phyloP scores from a whole-genome alignment of 1,284 basidiomycete genomes.

The Pulchroboletus neoregius region DNA sequence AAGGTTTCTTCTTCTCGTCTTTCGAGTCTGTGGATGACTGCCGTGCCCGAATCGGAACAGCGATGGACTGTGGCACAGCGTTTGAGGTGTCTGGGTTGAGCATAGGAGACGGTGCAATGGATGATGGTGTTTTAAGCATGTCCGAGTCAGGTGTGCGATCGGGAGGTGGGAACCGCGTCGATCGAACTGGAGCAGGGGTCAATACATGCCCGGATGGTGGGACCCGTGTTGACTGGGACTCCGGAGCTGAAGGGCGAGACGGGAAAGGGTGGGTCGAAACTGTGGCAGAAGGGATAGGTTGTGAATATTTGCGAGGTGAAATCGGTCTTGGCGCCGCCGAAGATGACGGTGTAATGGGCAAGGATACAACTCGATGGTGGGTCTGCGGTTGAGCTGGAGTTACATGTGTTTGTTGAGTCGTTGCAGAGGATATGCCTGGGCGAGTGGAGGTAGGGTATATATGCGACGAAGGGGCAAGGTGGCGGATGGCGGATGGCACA shows the following conservation, averaged over 20 bases:
- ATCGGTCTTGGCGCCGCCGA: constrained; percentile 22
- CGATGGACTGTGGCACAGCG: constrained; percentile 6
- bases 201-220: constrained; percentile 20
- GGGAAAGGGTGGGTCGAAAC: constrained; percentile 34
- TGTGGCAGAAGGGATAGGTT: constrained; percentile 24
- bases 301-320: constrained; percentile 32
- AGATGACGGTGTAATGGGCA: constrained; percentile 22
- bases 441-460: constrained; percentile 24
- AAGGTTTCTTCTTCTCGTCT: constrained; percentile 31
- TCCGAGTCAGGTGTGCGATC: constrained; percentile 40
- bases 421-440: constrained; percentile 16
- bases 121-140: constrained; percentile 51
- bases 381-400: constrained; percentile 17
- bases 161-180: constrained; percentile 12
- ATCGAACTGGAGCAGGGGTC: constrained; percentile 24
- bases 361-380: constrained; percentile 31
- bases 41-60: constrained; percentile 25
- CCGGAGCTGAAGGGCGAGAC: constrained; percentile 20
- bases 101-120: constrained; percentile 44
- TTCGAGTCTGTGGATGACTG: constrained; percentile 32
- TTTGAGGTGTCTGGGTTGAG: constrained; percentile 21
- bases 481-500: constrained; percentile 16
- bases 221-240: constrained; percentile 16
- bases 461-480: constrained; percentile 22
- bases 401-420: constrained; percentile 24